A percentile compares a stretch with the other conserved stretches of the same genome.
These are phyloP conservation scores for Dendrobium chrysotoxum DNA, from an alignment of 106 monocot genomes.

Conservation along the genomic window DNA sequence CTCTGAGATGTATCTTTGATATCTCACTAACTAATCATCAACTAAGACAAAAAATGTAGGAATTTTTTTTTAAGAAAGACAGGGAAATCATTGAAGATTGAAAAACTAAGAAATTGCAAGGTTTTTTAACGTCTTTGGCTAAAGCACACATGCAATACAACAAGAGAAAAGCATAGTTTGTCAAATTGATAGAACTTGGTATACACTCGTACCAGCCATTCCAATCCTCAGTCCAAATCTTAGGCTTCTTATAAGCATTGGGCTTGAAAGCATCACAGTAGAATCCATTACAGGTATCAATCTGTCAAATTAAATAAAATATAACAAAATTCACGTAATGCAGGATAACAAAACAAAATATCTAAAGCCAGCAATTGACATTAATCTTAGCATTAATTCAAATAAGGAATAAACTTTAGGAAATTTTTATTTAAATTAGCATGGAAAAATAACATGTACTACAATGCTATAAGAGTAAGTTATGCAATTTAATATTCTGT, in stretches of 20 bases:
- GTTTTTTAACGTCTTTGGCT: not conserved
- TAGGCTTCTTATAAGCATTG: conserved; percentile 77
- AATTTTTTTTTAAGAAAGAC: too few relatives aligned
- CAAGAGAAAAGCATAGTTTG: not conserved
- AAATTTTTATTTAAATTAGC: not conserved
- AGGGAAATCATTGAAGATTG: too few relatives aligned
- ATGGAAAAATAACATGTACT: not conserved
- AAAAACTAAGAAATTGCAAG: not conserved
- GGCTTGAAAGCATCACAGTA: conserved; percentile 94
- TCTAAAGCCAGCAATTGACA: not conserved
- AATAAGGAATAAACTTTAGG: not conserved
- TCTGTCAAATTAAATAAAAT: conserved; percentile 40
- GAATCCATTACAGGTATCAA: conserved; percentile 91
- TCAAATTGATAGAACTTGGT: not conserved
- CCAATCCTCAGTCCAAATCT: conserved; percentile 98
- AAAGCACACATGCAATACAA: not conserved
- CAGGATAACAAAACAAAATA: not conserved
- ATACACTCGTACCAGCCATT: conserved; percentile 71
- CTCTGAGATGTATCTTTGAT: too few relatives aligned
- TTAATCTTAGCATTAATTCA: not conserved
- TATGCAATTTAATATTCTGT: not conserved
- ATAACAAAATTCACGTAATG: not conserved
- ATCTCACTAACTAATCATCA: too few relatives aligned
- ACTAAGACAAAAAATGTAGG: too few relatives aligned
- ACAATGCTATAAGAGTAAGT: not conserved